Evolutionary conservation across 139 green algal genomes (phyloP).

Genomic region (Zygnema cylindricum): DNA sequence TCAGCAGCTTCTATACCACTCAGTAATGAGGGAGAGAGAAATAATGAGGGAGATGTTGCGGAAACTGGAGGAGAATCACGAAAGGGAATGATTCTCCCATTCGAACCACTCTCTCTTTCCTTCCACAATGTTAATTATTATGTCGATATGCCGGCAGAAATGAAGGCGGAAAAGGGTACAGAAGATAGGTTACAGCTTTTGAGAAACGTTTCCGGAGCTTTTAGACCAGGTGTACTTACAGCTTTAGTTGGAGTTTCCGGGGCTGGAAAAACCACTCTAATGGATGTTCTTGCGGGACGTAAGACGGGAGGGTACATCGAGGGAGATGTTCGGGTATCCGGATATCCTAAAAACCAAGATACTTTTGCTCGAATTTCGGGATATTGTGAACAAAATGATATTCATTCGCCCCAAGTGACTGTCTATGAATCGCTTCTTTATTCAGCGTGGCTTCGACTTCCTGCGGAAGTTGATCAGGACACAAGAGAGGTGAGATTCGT

Average conservation of each 20-base stretch:
- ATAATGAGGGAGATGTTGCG: background rate
- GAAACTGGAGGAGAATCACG: background rate
- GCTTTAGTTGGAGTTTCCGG: slow-evolving; percentile 56
- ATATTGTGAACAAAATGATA: slow-evolving; percentile 65
- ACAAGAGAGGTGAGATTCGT: slow-evolving; percentile 22
- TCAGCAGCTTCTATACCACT: too few relatives aligned
- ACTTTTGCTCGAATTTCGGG: slow-evolving; percentile 72
- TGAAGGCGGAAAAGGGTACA: slow-evolving; percentile 24
- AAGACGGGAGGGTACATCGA: slow-evolving; percentile 61
- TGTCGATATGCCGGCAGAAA: slow-evolving; percentile 54
- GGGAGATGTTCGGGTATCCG: slow-evolving; percentile 74
- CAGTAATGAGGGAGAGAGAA: background rate
- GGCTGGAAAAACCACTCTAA: slow-evolving; percentile 61
- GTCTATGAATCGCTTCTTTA: slow-evolving; percentile 76
- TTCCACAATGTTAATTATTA: slow-evolving; percentile 62
- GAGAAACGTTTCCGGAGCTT: slow-evolving; percentile 42
- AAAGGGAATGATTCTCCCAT: slow-evolving; percentile 52
- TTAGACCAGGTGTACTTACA: slow-evolving; percentile 55
- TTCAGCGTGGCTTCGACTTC: slow-evolving; percentile 73
- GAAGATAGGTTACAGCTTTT: slow-evolving; percentile 48
- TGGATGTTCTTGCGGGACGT: slow-evolving; percentile 57
- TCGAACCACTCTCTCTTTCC: slow-evolving; percentile 38
- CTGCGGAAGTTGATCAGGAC: slow-evolving; percentile 42
- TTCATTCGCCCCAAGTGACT: slow-evolving; percentile 62
- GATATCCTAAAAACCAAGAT: slow-evolving; percentile 66